Base-by-base conservation (phyloP, 768 basidiomycete genomes). In the Cytidiella melzeri region DNA sequence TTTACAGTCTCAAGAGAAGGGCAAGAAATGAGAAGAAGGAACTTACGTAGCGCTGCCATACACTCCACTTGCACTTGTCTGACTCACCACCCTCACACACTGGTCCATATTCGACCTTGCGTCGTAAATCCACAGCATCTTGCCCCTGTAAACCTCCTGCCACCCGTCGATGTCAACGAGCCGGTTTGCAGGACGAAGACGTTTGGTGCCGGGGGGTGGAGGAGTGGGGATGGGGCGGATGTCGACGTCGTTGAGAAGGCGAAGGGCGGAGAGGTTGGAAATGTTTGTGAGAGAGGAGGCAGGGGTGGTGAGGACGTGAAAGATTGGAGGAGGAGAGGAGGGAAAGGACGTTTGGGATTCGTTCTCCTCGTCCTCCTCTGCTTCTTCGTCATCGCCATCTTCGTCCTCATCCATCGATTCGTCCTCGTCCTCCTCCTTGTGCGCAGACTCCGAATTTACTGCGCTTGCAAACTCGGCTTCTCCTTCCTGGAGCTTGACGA, bases 11-110 rank as follows among this genome's bases (percentile, higher is more conserved):
- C n/a, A n/a, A n/a, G n/a, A n/a, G n/a, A n/a, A n/a, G n/a, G n/a
- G n/a, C n/a, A n/a, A n/a, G n/a, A n/a, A n/a, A n/a, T n/a, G 23
- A 37, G 20, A n/a, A 46, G 15, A 28, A 24, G 34, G 43, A 18
- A 74, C 83, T 64, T 61, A 87, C 87, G 86, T 86, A 46, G 86
- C 87, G 25, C 85, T 84, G 24, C 87, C 85, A 57, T 88, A 88
- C 53, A 80, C 64, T 7, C 30, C 15, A 7, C 15, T 15, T 53
- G 77, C 74, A 12, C 70, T 62, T 47, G 68, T 59, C 54, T 75
- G 77, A 58, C 73, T 79, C 9, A 91, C 77, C n/a, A 85, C 68
- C 41, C 86, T 74, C 45, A 75, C 81, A 52, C 80, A 85, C 52
- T 76, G 76, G 63, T 90, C 87, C 12, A 45, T 47, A 58, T 86